These are phyloP conservation scores for Ogataea polymorpha DNA, from an alignment of 805 yeast species.

Conservation along the genomic window DNA sequence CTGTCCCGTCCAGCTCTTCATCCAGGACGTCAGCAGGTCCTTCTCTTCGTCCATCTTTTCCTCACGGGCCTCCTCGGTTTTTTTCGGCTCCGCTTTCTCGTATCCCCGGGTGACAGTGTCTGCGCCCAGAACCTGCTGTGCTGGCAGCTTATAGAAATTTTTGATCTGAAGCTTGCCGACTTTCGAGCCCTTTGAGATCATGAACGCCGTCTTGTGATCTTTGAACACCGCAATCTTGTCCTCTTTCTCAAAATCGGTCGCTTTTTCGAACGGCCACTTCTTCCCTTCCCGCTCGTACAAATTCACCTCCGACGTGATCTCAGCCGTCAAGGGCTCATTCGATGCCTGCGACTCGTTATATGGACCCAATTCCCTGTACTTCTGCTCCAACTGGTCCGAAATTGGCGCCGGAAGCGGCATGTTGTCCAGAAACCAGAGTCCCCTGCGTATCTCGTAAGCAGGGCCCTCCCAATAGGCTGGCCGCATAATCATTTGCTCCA, in stretches of 20 bases:
- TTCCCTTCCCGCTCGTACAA: slow-evolving; percentile 27
- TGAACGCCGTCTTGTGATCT: slow-evolving; percentile 21
- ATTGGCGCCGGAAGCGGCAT: slow-evolving; percentile 50
- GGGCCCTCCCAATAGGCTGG: slow-evolving; percentile 94
- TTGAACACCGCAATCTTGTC: slow-evolving; percentile 30
- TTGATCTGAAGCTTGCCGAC: slow-evolving; percentile 29
- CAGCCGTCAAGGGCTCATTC: slow-evolving; percentile 11
- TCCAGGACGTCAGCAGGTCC: slow-evolving; percentile 10
- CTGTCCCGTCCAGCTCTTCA: slow-evolving; percentile 12
- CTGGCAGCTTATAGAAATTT: slow-evolving; percentile 22
- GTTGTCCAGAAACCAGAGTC: slow-evolving; percentile 74
- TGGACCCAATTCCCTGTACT: slow-evolving; percentile 38
- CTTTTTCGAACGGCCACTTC: slow-evolving; percentile 29
- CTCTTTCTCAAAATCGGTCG: slow-evolving; percentile 22
- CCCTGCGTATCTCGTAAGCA: slow-evolving; percentile 74
- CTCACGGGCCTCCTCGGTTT: slow-evolving; percentile 3
- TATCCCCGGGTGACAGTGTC: slow-evolving; percentile 51
- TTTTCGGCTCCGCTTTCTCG: slow-evolving; percentile 6
- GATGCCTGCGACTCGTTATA: slow-evolving; percentile 3
- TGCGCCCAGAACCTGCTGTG: slow-evolving; percentile 43
- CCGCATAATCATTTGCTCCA: slow-evolving; percentile 47
- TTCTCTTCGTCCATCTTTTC: neutral
- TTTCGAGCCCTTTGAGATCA: slow-evolving; percentile 27
- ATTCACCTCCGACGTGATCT: slow-evolving; percentile 23
- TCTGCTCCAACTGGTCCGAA: slow-evolving; percentile 58